Evolutionary conservation across 441 rosid genomes (phyloP).

Genomic region (Syzygium syzygioides): DNA sequence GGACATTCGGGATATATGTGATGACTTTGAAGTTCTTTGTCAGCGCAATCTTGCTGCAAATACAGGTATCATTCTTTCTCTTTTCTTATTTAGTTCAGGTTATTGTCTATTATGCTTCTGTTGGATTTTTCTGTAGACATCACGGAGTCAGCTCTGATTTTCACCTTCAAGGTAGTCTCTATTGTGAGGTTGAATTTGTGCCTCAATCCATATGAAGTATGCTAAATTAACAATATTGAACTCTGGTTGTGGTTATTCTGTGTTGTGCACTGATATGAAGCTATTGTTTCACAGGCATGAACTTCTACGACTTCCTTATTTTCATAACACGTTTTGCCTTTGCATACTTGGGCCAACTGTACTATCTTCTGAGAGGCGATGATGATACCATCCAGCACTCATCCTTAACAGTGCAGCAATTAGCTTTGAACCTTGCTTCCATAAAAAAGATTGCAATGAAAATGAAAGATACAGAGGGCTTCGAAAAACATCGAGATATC

Average conservation of each 20-base stretch:
- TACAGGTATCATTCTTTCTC: slow-evolving; percentile 43
- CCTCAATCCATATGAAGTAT: background rate
- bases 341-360: slow-evolving; percentile 43
- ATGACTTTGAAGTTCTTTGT: slow-evolving; percentile 86
- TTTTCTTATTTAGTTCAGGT: background rate
- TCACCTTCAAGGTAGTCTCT: background rate
- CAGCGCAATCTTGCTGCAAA: slow-evolving; percentile 95
- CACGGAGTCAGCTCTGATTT: background rate
- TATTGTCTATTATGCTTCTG: background rate
- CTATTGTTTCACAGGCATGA: slow-evolving; percentile 58
- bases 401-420: slow-evolving; percentile 30
- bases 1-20: slow-evolving; percentile 83
- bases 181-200: background rate
- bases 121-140: background rate
- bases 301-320: slow-evolving; percentile 62
- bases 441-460: slow-evolving; percentile 32
- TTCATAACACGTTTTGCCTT: slow-evolving; percentile 56
- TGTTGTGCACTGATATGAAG: background rate
- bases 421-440: slow-evolving; percentile 43
- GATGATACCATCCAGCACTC: slow-evolving; percentile 20
- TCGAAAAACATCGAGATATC: slow-evolving; percentile 22
- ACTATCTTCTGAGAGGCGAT: slow-evolving; percentile 9
- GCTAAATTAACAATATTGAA: background rate
- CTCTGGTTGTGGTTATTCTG: background rate
- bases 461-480: slow-evolving; percentile 46